These are phyloP conservation scores for Metarhizium rileyi DNA, from an alignment of 2,329 filamentous ascomycete genomes.

Conservation along the genomic window DNA sequence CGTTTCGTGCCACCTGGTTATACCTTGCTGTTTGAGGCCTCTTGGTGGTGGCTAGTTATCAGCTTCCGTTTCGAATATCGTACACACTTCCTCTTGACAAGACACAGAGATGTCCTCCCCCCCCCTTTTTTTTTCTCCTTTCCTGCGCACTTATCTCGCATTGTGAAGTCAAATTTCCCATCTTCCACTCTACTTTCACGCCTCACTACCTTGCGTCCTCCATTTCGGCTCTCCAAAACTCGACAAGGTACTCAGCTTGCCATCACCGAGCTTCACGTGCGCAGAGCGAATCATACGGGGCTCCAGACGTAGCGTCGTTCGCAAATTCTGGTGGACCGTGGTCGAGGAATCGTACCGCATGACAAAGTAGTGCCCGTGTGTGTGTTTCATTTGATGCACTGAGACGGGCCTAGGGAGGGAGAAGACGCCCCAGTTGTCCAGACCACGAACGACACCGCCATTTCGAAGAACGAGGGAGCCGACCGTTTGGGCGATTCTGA, in stretches of 20 bases:
- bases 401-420: slow-evolving; percentile 70
- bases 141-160: not conserved
- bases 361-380: slow-evolving; percentile 89
- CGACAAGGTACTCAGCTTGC: slow-evolving; percentile 41
- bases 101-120: not conserved
- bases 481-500: slow-evolving; percentile 76
- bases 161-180: not conserved
- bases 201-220: slow-evolving; percentile 27
- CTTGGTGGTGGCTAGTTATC: not conserved
- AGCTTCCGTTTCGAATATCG: slow-evolving; percentile 1
- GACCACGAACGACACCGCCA: slow-evolving; percentile 82
- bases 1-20: not conserved
- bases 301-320: slow-evolving; percentile 70
- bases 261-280: slow-evolving; percentile 74
- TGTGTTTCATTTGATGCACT: slow-evolving; percentile 75
- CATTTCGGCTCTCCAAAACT: slow-evolving; percentile 42
- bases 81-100: not conserved
- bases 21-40: not conserved
- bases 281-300: slow-evolving; percentile 82
- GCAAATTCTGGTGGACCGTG: slow-evolving; percentile 63
- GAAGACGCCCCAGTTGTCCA: slow-evolving; percentile 94
- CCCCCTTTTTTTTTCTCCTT: not conserved
- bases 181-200: slow-evolving; percentile 11
- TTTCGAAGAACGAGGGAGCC: slow-evolving; percentile 73
- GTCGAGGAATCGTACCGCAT: slow-evolving; percentile 86